phyloP scores from a whole-genome alignment of 257 asterid genomes.

The Schizonepeta tenuifolia region DNA sequence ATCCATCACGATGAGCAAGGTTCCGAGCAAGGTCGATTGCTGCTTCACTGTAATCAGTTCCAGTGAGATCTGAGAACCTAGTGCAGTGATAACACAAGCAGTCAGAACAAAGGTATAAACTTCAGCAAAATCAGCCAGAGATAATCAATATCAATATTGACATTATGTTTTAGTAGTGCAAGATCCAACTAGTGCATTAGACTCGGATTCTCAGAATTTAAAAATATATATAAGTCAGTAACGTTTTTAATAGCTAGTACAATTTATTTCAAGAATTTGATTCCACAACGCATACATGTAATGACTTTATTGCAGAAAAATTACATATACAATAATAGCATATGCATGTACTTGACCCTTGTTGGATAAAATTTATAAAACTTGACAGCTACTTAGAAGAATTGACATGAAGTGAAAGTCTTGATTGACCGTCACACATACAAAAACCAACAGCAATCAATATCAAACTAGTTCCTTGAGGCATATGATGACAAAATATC shows the following conservation, averaged over 20 bases:
- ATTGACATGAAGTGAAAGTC: not conserved
- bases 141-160: not conserved
- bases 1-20: constrained; percentile 89
- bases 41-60: constrained; percentile 95
- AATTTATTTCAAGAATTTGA: constrained; percentile 2
- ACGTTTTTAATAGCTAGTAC: not conserved
- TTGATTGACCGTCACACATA: not conserved
- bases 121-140: constrained; percentile 15
- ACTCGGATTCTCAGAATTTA: not conserved
- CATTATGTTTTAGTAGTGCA: not conserved
- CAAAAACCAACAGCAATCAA: not conserved
- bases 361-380: not conserved
- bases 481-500: constrained; percentile 8
- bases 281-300: not conserved
- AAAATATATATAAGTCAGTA: not conserved
- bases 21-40: constrained; percentile 86
- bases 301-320: not conserved
- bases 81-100: constrained; percentile 33
- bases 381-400: constrained; percentile 6
- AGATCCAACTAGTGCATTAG: not conserved
- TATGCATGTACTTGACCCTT: not conserved
- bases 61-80: constrained; percentile 98
- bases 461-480: constrained; percentile 14
- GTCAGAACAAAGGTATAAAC: constrained; percentile 30
- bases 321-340: not conserved